phyloP scores from a whole-genome alignment of 2,329 filamentous ascomycete species.

The Coniosporium tulheliwenetii region DNA sequence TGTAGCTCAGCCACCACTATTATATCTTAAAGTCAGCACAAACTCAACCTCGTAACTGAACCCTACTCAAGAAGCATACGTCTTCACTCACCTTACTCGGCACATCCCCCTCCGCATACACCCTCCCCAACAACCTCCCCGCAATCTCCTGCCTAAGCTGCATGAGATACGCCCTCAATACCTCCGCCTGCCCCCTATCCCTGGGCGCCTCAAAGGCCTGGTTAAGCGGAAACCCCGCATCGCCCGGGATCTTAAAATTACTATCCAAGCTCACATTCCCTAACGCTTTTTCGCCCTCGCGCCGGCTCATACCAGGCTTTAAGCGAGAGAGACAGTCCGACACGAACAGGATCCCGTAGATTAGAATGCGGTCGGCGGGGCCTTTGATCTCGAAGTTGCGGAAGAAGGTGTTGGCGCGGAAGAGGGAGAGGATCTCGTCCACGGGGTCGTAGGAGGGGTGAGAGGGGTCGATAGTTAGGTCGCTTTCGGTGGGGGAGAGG shows the following conservation, averaged over 20 bases:
- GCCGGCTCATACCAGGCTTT: conserved; percentile 51
- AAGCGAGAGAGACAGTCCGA: conserved; percentile 84
- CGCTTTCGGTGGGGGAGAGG: conserved; percentile 36
- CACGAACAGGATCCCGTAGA: conserved; percentile 93
- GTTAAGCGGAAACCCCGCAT: conserved; percentile 84
- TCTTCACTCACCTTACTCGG: conserved; percentile 41
- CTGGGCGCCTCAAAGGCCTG: conserved; percentile 87
- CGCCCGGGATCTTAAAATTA: conserved; percentile 88
- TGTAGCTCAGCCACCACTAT: conserved; percentile 98
- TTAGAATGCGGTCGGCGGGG: conserved; percentile 79
- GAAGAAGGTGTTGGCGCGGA: conserved; percentile 97
- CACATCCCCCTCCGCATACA: conserved; percentile 61
- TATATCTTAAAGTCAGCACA: conserved; percentile 15
- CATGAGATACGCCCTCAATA: conserved; percentile 72
- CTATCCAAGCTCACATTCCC: conserved; percentile 81
- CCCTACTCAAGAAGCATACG: neutral
- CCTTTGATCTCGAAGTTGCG: conserved; percentile 99
- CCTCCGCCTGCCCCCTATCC: conserved; percentile 79
- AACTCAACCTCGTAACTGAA: too few species aligned
- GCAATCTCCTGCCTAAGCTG: conserved; percentile 92
- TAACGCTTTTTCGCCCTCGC: conserved; percentile 61
- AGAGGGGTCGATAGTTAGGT: conserved; percentile 54
- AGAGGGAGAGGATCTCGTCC: conserved; percentile 82
- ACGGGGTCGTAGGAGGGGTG: conserved; percentile 90
- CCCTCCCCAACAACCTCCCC: conserved; percentile 61